Evolutionary conservation across 176 grass and related monocot species (phyloP), one percentile per base, ranked within the genome.

Genomic region (Paspalum vaginatum): DNA sequence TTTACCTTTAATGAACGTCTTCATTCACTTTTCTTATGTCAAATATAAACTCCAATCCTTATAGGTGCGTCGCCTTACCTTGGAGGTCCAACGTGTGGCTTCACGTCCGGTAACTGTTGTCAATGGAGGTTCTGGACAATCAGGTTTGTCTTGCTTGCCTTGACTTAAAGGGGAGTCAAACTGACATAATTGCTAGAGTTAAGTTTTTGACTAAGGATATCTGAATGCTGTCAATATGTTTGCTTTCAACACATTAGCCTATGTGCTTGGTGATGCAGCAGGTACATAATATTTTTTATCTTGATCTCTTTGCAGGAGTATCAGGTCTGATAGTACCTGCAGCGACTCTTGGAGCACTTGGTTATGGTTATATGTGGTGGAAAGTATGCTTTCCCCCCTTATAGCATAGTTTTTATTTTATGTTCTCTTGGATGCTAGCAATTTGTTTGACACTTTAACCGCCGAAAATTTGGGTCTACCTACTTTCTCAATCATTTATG

Each of bases 351-450:
- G 96, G 96, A 27, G 96, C 79, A 76, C 74, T 99, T 58, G 96
- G 92, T 57, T 99, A 93, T 86, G 92, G 92, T 63, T 91, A 93
- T 85, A 95, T 99, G 96, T 95, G 96, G 96, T 99, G 92, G 96
- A 99, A 99, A 87, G 92, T 98, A 86, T 85, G 91, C 65, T 72
- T 55, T 49, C 20, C 21, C 21, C 47, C 24, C 6, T 32, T 81
- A 14, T 54, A 22, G 68, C 48, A 61, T 76, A 26, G 26, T 37
- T 79, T 88, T 77, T 46, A 46, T 79, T 88, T 77, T 46, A 46
- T 84, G 10, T 77, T 81, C 80, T 69, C 41, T 81, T 67, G 32
- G 18, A 24, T 77, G n/a, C 17, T 77, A 52, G 21, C 64, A 65
- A 77, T 72, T 65, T 63, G 8, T 15, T 55, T 74, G 56, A 11